These are phyloP conservation scores for Galium porrigens DNA, from an alignment of 305 asterid species.

Conservation along the genomic window DNA sequence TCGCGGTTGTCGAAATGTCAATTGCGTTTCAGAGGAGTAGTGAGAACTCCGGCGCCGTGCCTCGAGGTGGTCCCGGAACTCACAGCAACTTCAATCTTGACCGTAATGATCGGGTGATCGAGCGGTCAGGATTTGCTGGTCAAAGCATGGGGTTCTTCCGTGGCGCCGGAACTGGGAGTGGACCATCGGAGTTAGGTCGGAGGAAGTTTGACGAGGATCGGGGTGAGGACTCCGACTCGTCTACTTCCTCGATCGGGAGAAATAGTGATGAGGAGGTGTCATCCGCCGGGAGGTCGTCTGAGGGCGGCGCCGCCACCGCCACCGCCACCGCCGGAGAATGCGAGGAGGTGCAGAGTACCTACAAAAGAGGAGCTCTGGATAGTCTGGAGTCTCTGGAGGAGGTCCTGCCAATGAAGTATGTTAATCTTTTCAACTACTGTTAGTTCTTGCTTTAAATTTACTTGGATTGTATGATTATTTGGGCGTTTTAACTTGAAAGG, in stretches of 20 bases:
- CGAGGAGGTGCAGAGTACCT: conserved; percentile 56
- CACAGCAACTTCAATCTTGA: not conserved
- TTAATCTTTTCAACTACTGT: not conserved
- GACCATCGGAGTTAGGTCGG: conserved; percentile 17
- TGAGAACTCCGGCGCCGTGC: not conserved
- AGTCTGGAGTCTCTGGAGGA: conserved; percentile 61
- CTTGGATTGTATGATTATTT: not conserved
- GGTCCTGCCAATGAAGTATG: conserved; percentile 41
- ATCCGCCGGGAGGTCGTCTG: conserved; percentile 21
- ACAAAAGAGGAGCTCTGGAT: conserved; percentile 49
- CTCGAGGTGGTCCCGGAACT: not conserved
- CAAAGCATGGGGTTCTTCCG: conserved; percentile 21
- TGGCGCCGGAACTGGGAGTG: conserved; percentile 1
- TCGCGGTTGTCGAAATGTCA: conserved; percentile 10
- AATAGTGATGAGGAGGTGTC: conserved; percentile 49
- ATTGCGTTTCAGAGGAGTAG: conserved; percentile 15
- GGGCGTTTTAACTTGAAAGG: not conserved
- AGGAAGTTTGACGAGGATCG: conserved; percentile 20
- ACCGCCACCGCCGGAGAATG: conserved; percentile 18
- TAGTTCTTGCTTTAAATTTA: not conserved
- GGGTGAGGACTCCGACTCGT: conserved; percentile 31
- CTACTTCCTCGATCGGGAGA: conserved; percentile 52
- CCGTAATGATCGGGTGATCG: conserved; percentile 16
- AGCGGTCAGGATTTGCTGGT: conserved; percentile 23
- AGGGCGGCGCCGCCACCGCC: not conserved